A percentile compares a stretch with the other conserved stretches of the same genome.
Conservation (phyloP, 2,329 filamentous ascomycete genomes). For the Fusarium sp. region DNA sequence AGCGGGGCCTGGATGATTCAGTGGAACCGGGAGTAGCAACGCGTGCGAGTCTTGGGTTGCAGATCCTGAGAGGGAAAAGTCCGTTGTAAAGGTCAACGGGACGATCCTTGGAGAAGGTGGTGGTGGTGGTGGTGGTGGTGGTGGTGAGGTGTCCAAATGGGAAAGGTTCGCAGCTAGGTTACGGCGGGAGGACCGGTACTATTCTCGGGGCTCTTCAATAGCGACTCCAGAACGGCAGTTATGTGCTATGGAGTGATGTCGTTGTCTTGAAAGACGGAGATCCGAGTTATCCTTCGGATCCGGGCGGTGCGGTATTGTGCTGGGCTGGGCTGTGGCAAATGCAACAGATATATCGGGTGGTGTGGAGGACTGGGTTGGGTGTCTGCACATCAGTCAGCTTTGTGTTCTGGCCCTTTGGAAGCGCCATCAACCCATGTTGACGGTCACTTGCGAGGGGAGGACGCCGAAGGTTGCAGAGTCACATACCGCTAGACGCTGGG, state of each 20-base stretch:
- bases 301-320: constrained; percentile 10
- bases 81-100: constrained; percentile 9
- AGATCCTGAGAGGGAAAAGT: constrained; percentile 33
- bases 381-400: constrained; percentile 23
- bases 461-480: neutral
- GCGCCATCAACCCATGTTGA: constrained; percentile 18
- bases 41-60: constrained; percentile 15
- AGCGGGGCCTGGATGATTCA: constrained; percentile 26
- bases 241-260: neutral
- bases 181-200: constrained; percentile 35
- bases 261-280: constrained; percentile 15
- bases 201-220: constrained; percentile 41
- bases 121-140: neutral
- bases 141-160: neutral
- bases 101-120: constrained; percentile 16
- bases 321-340: constrained; percentile 31
- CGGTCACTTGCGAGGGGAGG: neutral
- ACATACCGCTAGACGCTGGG: constrained; percentile 30
- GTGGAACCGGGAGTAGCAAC: constrained; percentile 29
- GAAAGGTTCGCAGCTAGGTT: constrained; percentile 28
- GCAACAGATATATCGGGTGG: constrained; percentile 20
- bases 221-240: constrained; percentile 42
- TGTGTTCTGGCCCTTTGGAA: constrained; percentile 14
- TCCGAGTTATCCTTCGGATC: constrained; percentile 35
- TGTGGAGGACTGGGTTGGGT: constrained; percentile 21